A percentile compares a stretch with the other conserved stretches of the same genome.
Conservation (phyloP, 2,329 filamentous ascomycete genomes). For the Paecilomyces sp. region DNA sequence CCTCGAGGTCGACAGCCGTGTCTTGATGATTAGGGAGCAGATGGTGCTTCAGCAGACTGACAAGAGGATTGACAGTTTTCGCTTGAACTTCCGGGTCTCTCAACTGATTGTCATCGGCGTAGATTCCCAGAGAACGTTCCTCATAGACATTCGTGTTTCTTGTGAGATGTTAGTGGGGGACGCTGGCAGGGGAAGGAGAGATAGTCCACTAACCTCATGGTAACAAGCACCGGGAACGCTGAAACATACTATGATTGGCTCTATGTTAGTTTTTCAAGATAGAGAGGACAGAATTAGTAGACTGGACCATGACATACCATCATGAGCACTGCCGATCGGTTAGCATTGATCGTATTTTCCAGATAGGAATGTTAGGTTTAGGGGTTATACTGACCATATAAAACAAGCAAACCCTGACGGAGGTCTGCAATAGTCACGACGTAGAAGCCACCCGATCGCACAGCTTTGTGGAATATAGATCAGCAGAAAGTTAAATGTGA, state of each 20-base stretch:
- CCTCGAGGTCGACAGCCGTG: constrained; percentile 12
- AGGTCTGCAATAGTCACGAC: constrained; percentile 54
- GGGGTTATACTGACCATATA: constrained; percentile 55
- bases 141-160: constrained; percentile 67
- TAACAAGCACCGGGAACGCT: constrained; percentile 27
- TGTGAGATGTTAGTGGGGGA: constrained; percentile 1
- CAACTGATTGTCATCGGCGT: constrained; percentile 23
- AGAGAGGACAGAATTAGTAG: neutral
- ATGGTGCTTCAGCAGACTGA: constrained; percentile 20
- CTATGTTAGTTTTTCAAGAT: neutral
- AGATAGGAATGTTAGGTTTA: constrained; percentile 30
- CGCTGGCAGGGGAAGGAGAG: neutral
- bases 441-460: constrained; percentile 60
- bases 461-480: constrained; percentile 30
- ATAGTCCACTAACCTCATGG: constrained; percentile 17
- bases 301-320: constrained; percentile 17
- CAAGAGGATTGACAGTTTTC: constrained; percentile 14
- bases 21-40: constrained; percentile 13
- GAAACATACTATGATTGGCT: constrained; percentile 23
- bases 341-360: neutral
- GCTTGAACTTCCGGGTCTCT: constrained; percentile 10
- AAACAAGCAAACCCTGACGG: constrained; percentile 50
- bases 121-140: constrained; percentile 55
- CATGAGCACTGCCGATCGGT: constrained; percentile 23
- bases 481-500: constrained; percentile 40